Evolutionary conservation across 495 filamentous ascomycete genomes (phyloP), one percentile per base, ranked within the genome.

Genomic region (Aspergillus sparsus): DNA sequence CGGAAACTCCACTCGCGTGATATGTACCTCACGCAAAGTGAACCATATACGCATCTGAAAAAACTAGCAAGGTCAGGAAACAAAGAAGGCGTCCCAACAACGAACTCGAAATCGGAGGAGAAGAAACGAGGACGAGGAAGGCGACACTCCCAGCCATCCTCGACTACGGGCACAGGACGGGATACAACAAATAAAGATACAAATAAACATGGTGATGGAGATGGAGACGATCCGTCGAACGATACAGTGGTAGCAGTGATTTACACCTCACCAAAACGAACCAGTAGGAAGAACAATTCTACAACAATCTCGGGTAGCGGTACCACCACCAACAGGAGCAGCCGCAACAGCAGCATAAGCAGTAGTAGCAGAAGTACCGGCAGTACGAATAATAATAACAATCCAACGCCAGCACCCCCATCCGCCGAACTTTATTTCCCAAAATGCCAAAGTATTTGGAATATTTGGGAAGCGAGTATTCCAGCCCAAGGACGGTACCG

Each of bases 11-110:
- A 63, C 36, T 18, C 62, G 16, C 63, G 65, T 3, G 75, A 78
- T 66, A 52, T 75, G 41, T 78, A 76, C 36, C 61, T 71, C 1
- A 66, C 68, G 1, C 67, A 68, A 57, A 71, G 65, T 53, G 75
- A 76, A 32, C 18, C 50, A 13, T 70, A 60, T 27, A 36, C 54
- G 45, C 56, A 62, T 51, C 35, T 66, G 0, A 46, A 46, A 16
- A 46, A 46, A 9, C 37, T 41, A 41, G 11, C 37, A 41, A 13
- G 42, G 5, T 12, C 12, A 46, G 15, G 18, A 46, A 46, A 46
- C 7, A 13, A 46, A 46, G 18, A 46, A 16, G 13, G 6, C 10
- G 18, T 16, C 18, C 12, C 8, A 7, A 46, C 11, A 13, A 46
- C 15, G 42, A 5, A 13, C 15, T 18, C 10, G 37, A 41, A 41